Conservation (phyloP, 148 eudicot genomes). For the Gaultheria prostrata region DNA sequence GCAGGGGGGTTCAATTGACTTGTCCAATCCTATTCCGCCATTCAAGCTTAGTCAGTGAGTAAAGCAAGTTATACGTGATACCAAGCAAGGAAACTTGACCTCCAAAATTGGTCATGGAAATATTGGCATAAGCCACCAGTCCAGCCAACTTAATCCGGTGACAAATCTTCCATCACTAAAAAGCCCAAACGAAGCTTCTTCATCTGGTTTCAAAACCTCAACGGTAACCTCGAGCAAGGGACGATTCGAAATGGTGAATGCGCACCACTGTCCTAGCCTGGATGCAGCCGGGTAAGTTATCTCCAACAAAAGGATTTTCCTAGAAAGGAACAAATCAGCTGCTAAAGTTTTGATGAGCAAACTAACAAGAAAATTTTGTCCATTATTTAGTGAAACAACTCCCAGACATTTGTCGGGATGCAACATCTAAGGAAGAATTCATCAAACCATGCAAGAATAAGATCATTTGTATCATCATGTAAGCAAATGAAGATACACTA, state of each 20-base stretch:
- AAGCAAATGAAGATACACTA: neutral
- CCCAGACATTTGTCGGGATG: neutral
- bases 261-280: neutral
- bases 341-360: neutral
- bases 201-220: neutral
- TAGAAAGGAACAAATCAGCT: neutral
- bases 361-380: slow-evolving; percentile 2
- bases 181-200: neutral
- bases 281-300: neutral
- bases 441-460: neutral
- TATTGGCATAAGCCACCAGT: neutral
- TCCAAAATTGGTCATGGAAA: neutral
- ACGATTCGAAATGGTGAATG: neutral
- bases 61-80: neutral
- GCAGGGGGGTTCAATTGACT: neutral
- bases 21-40: neutral
- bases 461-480: neutral
- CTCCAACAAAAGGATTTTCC: neutral
- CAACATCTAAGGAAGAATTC: neutral
- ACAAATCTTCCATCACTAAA: neutral
- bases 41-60: neutral
- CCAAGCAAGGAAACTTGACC: neutral
- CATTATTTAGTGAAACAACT: too few species aligned
- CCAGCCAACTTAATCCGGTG: neutral
- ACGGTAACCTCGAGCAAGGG: neutral